Evolutionary conservation across 495 filamentous ascomycete genomes (phyloP), one percentile per base, ranked within the genome.

Genomic region (Lindgomyces ingoldianus): DNA sequence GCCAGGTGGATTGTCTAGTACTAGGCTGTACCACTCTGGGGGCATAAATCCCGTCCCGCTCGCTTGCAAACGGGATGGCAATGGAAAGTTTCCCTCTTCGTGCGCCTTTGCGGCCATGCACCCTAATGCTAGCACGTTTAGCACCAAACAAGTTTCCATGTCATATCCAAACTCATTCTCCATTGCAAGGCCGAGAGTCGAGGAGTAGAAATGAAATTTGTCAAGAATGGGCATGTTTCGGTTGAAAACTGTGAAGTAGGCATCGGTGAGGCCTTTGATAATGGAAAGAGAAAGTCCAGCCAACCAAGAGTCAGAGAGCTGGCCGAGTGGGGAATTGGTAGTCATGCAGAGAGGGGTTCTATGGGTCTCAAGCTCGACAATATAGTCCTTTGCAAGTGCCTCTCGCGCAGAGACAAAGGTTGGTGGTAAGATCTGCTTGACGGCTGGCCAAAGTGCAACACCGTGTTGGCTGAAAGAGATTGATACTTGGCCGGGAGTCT

Each of bases 381-480:
- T 21, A 39, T 67, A 70, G 27, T 70, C 68, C n/a, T 41, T 59
- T 1, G 48, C 29, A 16, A 70, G 21, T 8, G 3, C 33, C 4
- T 57, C 54, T 1, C 52, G 52, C 4, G 64, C 63, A 27, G 53
- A 18, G 14, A 55, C n/a, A 26, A 70, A 60, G 8, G 29, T 29
- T 4, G 24, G 46, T 3, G 63, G 58, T 24, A 70, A 54, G 42
- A 64, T 33, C n/a, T 62, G 10, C 33, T 42, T 45, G 8, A 70
- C 47, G 16, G 68, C 68, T 1, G 68, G 68, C 68, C 68, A 70
- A 6, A 57, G 47, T 21, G 62, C n/a, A 11, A 70, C 68, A 0
- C 49, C 51, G 47, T 70, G 68, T 41, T 70, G 68, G 27, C 63
- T 67, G 60, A 70, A 70, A 18, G 68, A 70, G 11, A 70, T 24